Percentiles rank a stretch among this genome's conserved stretches.
Conservation (phyloP, 768 basidiomycete species). For the Tubosaeta sp. region DNA sequence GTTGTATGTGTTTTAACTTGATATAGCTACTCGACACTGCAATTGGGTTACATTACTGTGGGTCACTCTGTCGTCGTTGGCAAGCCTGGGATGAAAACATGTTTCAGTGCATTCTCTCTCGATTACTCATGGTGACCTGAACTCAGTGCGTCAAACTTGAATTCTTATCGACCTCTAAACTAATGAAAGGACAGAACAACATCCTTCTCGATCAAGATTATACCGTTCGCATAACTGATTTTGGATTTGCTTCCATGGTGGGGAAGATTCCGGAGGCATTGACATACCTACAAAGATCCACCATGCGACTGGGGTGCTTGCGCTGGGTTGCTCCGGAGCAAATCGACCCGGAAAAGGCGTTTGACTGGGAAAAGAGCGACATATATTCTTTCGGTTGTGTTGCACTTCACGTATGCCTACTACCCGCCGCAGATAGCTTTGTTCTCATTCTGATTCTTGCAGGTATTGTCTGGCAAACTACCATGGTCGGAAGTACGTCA, state of each 20-base stretch:
- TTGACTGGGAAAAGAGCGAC: neutral
- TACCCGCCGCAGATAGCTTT: neutral
- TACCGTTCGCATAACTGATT: neutral
- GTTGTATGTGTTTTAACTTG: constrained; percentile 15
- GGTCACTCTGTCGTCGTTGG: neutral
- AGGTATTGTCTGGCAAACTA: neutral
- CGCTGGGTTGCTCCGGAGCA: neutral
- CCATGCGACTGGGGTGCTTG: neutral
- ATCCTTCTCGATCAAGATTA: neutral
- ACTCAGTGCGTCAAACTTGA: neutral
- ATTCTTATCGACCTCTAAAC: neutral
- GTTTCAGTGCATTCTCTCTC: constrained; percentile 6
- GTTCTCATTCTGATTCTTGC: neutral
- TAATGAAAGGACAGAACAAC: neutral
- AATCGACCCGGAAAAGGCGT: neutral
- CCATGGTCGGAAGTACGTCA: neutral
- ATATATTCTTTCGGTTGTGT: neutral
- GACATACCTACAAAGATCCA: neutral
- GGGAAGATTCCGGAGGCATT: neutral
- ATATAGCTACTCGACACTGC: constrained; percentile 13
- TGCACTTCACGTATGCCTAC: neutral
- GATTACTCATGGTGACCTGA: constrained; percentile 1
- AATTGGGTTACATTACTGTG: constrained; percentile 9
- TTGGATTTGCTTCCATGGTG: neutral
- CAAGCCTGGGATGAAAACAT: neutral